Conservation (phyloP, 495 filamentous ascomycete genomes). For the Xylaria longipes region DNA sequence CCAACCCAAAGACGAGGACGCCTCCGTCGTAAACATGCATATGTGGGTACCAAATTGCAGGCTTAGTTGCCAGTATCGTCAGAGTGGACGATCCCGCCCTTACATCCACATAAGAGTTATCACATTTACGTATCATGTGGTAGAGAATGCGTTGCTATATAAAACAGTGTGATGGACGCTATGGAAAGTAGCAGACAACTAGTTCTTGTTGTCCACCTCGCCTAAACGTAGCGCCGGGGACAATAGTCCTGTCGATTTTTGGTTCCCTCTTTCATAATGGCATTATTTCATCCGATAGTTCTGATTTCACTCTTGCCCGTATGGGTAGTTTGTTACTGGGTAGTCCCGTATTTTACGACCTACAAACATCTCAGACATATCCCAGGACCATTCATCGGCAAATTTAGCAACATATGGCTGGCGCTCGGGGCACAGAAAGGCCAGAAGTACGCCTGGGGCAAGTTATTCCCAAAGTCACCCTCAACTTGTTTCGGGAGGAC, state of each 20-base stretch:
- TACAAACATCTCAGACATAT: conserved; percentile 65
- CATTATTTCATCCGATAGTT: not conserved
- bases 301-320: conserved; percentile 7
- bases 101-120: not conserved
- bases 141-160: not conserved
- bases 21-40: not conserved
- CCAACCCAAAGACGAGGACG: not conserved
- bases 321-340: conserved; percentile 16
- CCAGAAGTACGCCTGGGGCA: conserved; percentile 14
- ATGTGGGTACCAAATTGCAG: not conserved
- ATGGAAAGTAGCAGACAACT: not conserved
- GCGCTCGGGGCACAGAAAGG: conserved; percentile 56
- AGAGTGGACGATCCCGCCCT: not conserved
- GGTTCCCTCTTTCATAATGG: not conserved
- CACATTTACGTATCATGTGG: not conserved
- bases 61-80: not conserved
- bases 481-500: not conserved
- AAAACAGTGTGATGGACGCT: not conserved
- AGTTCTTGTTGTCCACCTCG: not conserved
- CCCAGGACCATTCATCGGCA: conserved; percentile 67
- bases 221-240: not conserved
- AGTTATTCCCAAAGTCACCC: not conserved
- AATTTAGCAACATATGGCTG: conserved; percentile 78
- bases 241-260: not conserved
- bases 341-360: conserved; percentile 67